These are phyloP conservation scores for Dimargaris cristalligena DNA, from an alignment of 192 early-diverging fungal species.

Conservation along the genomic window DNA sequence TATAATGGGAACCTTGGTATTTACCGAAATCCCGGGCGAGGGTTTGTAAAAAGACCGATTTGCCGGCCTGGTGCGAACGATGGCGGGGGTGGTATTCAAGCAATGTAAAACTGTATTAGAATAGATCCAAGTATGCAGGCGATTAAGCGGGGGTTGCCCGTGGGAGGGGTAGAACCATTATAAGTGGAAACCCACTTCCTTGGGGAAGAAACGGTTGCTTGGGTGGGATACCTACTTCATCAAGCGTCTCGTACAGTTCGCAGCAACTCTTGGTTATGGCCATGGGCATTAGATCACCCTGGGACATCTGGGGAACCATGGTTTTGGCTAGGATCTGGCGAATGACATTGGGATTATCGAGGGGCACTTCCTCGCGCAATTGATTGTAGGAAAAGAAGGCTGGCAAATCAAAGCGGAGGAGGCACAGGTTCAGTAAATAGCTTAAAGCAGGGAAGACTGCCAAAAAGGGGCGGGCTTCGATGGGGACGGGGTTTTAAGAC, in stretches of 20 bases:
- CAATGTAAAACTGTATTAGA: too few relatives aligned
- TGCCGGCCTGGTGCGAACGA: constrained; percentile 24
- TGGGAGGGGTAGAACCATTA: too few relatives aligned
- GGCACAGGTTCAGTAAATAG: too few relatives aligned
- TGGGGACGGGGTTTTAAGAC: too few relatives aligned
- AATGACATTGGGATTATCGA: constrained; percentile 8
- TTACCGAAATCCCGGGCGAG: constrained; percentile 27
- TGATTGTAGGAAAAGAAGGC: constrained; percentile 11
- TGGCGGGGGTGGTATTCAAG: too few relatives aligned
- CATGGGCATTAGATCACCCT: constrained; percentile 2
- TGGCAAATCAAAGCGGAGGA: too few relatives aligned
- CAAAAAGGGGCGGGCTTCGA: too few relatives aligned
- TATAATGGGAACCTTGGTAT: too few relatives aligned
- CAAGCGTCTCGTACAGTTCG: constrained; percentile 35
- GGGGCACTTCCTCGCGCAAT: constrained; percentile 11
- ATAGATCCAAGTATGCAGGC: too few relatives aligned
- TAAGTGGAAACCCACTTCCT: constrained; percentile 10
- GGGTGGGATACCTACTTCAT: constrained; percentile 13
- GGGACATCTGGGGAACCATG: constrained; percentile 4
- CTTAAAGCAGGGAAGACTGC: too few relatives aligned
- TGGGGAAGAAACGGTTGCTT: constrained; percentile 17
- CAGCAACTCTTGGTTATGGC: constrained; percentile 31
- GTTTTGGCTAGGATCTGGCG: constrained; percentile 1
- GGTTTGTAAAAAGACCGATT: constrained; percentile 29
- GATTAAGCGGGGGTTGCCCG: too few relatives aligned